Conservation (phyloP, 225 moss, liverwort and hornwort species). For the Marchantia paleacea region DNA sequence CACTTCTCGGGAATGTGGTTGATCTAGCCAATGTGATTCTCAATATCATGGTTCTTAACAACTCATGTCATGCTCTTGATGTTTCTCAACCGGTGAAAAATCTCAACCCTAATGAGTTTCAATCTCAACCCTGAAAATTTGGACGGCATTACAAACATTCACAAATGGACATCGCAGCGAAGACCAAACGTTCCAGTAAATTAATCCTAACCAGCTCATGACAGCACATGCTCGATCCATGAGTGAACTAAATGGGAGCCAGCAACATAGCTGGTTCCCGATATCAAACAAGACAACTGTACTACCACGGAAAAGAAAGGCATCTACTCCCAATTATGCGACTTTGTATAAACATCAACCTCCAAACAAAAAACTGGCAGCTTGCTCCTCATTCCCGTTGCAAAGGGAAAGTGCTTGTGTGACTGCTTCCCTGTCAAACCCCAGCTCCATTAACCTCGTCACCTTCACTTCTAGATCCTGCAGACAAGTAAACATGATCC, state of each 20-base stretch:
- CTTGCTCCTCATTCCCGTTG: slow-evolving; percentile 51
- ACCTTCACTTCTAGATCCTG: slow-evolving; percentile 63
- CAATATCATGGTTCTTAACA: too few species aligned
- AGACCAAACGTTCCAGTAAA: too few species aligned
- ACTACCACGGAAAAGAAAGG: background rate
- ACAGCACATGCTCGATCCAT: too few species aligned
- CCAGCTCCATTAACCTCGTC: slow-evolving; percentile 80
- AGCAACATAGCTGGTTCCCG: background rate
- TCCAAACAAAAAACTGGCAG: slow-evolving; percentile 54
- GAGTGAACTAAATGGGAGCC: background rate
- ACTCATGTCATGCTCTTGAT: too few species aligned
- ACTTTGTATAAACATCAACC: slow-evolving; percentile 24
- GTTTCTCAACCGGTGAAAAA: too few species aligned
- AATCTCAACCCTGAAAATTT: too few species aligned
- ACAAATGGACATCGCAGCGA: too few species aligned
- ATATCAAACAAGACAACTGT: background rate
- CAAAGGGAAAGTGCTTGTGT: slow-evolving; percentile 63
- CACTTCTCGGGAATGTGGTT: too few species aligned
- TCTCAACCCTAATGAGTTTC: too few species aligned
- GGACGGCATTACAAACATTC: too few species aligned
- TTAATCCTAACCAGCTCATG: too few species aligned
- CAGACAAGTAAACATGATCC: slow-evolving; percentile 1
- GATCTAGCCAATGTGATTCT: too few species aligned
- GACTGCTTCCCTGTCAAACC: slow-evolving; percentile 66
- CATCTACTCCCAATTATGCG: background rate